Evolutionary conservation across 306 rosid genomes (phyloP).

Genomic region (Cercis canadensis): DNA sequence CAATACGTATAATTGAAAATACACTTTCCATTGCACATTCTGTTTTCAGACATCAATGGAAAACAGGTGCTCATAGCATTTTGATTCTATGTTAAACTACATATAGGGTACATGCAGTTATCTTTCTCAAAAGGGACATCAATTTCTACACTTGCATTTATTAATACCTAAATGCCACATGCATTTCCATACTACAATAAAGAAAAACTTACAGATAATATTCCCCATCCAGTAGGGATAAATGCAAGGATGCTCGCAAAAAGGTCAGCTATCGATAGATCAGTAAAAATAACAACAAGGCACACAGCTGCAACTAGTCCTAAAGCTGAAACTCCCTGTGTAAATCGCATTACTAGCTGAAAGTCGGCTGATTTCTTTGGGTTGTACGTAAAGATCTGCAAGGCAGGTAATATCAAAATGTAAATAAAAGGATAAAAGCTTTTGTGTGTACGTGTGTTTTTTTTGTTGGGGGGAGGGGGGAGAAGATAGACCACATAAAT

Average conservation of each 20-base stretch:
- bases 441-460: neutral
- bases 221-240: conserved; percentile 93
- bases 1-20: conserved; percentile 18
- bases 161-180: neutral
- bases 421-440: neutral
- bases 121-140: too few species aligned
- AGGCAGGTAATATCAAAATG: conserved; percentile 28
- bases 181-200: neutral
- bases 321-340: conserved; percentile 76
- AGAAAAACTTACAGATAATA: conserved; percentile 78
- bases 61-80: conserved; percentile 18
- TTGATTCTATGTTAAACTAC: conserved; percentile 12
- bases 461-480: too few species aligned
- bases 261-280: conserved; percentile 71
- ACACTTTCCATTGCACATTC: neutral
- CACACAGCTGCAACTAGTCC: conserved; percentile 70
- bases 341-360: conserved; percentile 78
- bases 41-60: neutral
- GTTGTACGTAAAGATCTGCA: conserved; percentile 86
- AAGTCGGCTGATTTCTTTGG: conserved; percentile 72
- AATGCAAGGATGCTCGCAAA: conserved; percentile 84
- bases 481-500: neutral
- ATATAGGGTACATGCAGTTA: too few species aligned
- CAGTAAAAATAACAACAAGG: conserved; percentile 70
- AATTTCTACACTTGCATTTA: neutral